Evolutionary conservation across 1,139 yeast species (phyloP).

Genomic region (Meyerozyma elateridarum): DNA sequence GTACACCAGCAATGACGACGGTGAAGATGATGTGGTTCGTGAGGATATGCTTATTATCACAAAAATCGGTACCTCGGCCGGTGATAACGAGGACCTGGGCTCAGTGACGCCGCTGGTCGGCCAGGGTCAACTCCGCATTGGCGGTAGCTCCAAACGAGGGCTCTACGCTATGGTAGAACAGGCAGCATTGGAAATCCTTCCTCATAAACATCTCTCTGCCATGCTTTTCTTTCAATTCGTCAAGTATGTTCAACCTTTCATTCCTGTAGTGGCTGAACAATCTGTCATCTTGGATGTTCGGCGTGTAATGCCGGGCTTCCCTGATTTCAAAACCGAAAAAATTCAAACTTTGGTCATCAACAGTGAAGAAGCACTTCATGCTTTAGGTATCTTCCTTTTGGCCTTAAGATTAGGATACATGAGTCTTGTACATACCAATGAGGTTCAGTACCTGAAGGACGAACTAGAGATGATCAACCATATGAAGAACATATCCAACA

Average conservation of each 20-base stretch:
- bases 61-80: slow-evolving; percentile 11
- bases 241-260: slow-evolving; percentile 38
- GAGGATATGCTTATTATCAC: slow-evolving; percentile 19
- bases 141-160: slow-evolving; percentile 9
- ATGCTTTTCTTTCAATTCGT: slow-evolving; percentile 34
- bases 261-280: slow-evolving; percentile 34
- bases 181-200: slow-evolving; percentile 28
- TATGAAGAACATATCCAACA: slow-evolving; percentile 15
- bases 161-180: slow-evolving; percentile 29
- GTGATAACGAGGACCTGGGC: slow-evolving; percentile 5
- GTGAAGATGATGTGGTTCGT: slow-evolving; percentile 14
- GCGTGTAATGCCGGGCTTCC: slow-evolving; percentile 25
- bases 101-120: background rate
- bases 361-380: slow-evolving; percentile 29
- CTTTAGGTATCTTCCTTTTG: slow-evolving; percentile 29
- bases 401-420: slow-evolving; percentile 35
- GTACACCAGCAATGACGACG: slow-evolving; percentile 8
- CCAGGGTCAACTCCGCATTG: background rate
- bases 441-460: slow-evolving; percentile 22
- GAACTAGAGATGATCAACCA: slow-evolving; percentile 26
- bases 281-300: slow-evolving; percentile 24
- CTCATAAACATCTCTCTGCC: slow-evolving; percentile 24
- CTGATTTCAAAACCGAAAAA: slow-evolving; percentile 17
- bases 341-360: slow-evolving; percentile 22
- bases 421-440: slow-evolving; percentile 37